phyloP scores from a whole-genome alignment of 2,329 filamentous ascomycete species.

The Ophiostoma pallidulum region DNA sequence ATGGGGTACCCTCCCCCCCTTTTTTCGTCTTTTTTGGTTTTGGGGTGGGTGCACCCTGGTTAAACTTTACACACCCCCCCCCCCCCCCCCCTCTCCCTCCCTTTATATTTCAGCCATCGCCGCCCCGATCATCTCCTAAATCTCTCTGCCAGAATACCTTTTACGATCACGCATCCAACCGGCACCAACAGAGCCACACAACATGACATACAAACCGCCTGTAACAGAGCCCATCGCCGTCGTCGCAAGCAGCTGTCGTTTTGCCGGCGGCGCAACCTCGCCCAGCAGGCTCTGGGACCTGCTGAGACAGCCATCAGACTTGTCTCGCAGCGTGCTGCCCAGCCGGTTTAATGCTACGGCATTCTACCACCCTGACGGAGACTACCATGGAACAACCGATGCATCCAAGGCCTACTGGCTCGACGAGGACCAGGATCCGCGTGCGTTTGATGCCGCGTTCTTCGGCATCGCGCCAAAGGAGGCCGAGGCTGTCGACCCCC shows the following conservation, averaged over 20 bases:
- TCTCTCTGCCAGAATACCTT: too few species aligned
- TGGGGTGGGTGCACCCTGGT: too few species aligned
- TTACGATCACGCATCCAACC: too few species aligned
- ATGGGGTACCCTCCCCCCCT: too few species aligned
- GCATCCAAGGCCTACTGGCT: conserved; percentile 26
- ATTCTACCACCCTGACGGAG: conserved; percentile 25
- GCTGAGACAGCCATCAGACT: conserved; percentile 21
- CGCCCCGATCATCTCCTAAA: too few species aligned
- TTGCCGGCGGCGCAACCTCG: conserved; percentile 23
- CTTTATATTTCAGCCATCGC: too few species aligned
- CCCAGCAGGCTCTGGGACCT: conserved; percentile 26
- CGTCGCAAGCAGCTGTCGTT: conserved; percentile 25
- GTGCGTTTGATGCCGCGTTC: conserved; percentile 29
- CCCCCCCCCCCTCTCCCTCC: too few species aligned
- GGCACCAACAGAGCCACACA: neutral
- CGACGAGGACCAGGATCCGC: conserved; percentile 20
- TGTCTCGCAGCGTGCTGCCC: conserved; percentile 20
- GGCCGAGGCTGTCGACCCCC: conserved; percentile 28
- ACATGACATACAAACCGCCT: conserved; percentile 11
- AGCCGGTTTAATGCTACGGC: conserved; percentile 23
- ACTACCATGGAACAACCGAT: conserved; percentile 27
- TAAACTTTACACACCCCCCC: too few species aligned
- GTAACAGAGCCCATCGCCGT: conserved; percentile 22
- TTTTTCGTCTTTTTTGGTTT: neutral
- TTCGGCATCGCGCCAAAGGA: conserved; percentile 31